phyloP scores from a whole-genome alignment of 768 basidiomycete species.

The Serendipita sp. region DNA sequence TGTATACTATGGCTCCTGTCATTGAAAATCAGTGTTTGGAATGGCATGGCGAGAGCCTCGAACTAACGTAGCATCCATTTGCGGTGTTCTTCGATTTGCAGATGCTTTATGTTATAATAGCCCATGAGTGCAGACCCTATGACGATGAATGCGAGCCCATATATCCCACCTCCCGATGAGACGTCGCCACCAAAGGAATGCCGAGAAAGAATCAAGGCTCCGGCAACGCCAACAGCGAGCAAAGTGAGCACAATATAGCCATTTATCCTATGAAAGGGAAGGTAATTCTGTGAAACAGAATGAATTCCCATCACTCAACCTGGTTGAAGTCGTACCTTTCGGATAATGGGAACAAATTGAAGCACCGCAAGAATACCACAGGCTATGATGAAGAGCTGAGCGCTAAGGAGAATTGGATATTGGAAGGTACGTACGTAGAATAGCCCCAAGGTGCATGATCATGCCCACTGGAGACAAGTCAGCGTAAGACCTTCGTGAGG shows the following conservation, averaged over 20 bases:
- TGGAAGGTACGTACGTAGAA: not conserved
- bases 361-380: not conserved
- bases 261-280: not conserved
- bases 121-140: not conserved
- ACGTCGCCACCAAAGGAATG: not conserved
- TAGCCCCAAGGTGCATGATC: not conserved
- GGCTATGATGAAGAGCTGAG: not conserved
- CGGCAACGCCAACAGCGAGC: not conserved
- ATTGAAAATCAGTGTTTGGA: too few species aligned
- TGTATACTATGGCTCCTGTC: not conserved
- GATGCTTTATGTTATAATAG: not conserved
- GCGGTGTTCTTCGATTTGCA: not conserved
- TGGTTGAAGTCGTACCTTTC: not conserved
- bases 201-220: not conserved
- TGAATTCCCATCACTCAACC: not conserved
- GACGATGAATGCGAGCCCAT: not conserved
- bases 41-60: not conserved
- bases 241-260: not conserved
- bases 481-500: not conserved
- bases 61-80: not conserved
- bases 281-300: not conserved
- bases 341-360: not conserved
- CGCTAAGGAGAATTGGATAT: not conserved
- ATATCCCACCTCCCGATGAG: not conserved
- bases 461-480: not conserved